Conservation (phyloP, 768 basidiomycete genomes). For the Pisolithus albus region DNA sequence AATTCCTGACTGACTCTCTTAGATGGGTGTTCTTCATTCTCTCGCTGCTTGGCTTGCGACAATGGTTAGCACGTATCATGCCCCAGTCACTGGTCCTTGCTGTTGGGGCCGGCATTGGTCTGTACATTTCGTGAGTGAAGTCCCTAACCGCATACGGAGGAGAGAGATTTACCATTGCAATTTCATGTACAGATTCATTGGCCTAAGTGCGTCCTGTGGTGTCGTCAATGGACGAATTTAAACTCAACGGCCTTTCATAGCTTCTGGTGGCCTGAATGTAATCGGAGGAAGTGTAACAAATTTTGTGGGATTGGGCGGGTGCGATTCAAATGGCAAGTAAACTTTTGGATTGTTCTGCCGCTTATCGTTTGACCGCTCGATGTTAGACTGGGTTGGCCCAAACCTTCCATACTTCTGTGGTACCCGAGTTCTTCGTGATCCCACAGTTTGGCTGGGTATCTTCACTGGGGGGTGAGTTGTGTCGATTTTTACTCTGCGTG, state of each 20-base stretch:
- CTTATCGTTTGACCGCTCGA: neutral
- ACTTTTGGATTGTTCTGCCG: constrained; percentile 5
- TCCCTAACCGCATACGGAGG: constrained; percentile 1
- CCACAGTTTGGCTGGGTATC: constrained; percentile 85
- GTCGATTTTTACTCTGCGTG: neutral
- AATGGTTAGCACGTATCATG: constrained; percentile 86
- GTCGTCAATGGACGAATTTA: neutral
- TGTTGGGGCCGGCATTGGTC: constrained; percentile 80
- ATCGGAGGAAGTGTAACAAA: constrained; percentile 69
- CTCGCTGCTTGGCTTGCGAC: constrained; percentile 76
- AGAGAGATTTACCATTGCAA: constrained; percentile 9
- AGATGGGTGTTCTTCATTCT: constrained; percentile 81
- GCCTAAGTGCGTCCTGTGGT: constrained; percentile 44
- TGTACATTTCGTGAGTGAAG: constrained; percentile 71
- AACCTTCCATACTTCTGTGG: constrained; percentile 56
- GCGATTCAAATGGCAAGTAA: constrained; percentile 42
- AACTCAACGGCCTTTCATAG: constrained; percentile 27
- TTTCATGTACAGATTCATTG: constrained; percentile 52
- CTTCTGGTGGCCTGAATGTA: constrained; percentile 61
- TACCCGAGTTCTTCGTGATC: constrained; percentile 57
- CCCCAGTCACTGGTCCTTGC: constrained; percentile 81
- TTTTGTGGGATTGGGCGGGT: constrained; percentile 73
- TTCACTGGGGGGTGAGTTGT: constrained; percentile 69
- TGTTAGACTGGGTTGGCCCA: constrained; percentile 36
- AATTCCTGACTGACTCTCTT: neutral